These are phyloP conservation scores for Tetradesmus lagerheimii DNA, from an alignment of 139 green algal species.

Conservation along the genomic window DNA sequence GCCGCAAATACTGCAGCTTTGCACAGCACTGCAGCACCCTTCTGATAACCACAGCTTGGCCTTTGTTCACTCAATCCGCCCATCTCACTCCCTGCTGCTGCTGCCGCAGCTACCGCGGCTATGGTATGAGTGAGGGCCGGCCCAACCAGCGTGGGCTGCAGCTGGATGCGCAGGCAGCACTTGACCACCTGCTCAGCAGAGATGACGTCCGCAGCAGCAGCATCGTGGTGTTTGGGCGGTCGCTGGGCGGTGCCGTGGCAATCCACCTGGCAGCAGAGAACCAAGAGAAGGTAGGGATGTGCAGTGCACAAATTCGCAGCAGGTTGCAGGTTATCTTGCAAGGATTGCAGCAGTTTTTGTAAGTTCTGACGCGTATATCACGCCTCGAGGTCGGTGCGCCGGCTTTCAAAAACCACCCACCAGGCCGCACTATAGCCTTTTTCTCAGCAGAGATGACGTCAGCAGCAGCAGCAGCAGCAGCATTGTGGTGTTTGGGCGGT, in stretches of 20 bases:
- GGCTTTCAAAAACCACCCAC: too few species aligned
- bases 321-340: neutral
- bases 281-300: constrained; percentile 59
- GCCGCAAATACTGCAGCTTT: too few species aligned
- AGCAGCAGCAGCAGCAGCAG: constrained; percentile 50
- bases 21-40: too few species aligned
- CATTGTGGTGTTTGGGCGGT: constrained; percentile 86
- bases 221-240: constrained; percentile 86
- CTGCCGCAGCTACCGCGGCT: constrained; percentile 84
- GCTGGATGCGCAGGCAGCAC: constrained; percentile 74
- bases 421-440: constrained; percentile 71
- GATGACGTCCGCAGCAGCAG: constrained; percentile 63
- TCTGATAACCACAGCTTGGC: too few species aligned
- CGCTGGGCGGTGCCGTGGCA: constrained; percentile 88
- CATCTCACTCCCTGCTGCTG: too few species aligned
- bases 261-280: constrained; percentile 74
- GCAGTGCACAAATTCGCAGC: neutral
- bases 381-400: too few species aligned
- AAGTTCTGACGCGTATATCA: too few species aligned
- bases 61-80: too few species aligned
- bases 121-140: constrained; percentile 77
- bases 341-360: neutral
- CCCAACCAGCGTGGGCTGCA: constrained; percentile 83
- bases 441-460: constrained; percentile 68
- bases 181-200: constrained; percentile 69